Percentiles rank a stretch among this genome's conserved stretches.
Evolutionary conservation across 352 stramenopile genomes (phyloP).

Genomic region (Phytopythium cucurbitacearum): DNA sequence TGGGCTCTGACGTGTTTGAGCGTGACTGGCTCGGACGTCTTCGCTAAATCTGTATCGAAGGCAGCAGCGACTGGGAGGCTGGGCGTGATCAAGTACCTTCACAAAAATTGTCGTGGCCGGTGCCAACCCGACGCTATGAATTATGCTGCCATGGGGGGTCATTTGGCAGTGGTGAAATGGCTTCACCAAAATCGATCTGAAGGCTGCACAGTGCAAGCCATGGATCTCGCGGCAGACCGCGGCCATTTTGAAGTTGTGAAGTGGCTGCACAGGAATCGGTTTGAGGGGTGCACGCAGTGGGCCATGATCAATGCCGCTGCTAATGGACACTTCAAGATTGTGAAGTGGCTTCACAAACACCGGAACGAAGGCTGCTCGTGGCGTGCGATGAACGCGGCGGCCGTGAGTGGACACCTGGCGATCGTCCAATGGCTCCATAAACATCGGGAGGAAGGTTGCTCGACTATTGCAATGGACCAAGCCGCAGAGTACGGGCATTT

Average conservation of each 20-base stretch:
- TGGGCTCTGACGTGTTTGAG: too few species aligned
- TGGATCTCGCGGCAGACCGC: neutral
- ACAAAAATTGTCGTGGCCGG: too few species aligned
- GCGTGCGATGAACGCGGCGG: too few species aligned
- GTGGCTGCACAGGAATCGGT: constrained; percentile 1
- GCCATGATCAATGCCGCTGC: constrained; percentile 5
- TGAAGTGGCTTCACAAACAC: constrained; percentile 1
- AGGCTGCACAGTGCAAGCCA: neutral
- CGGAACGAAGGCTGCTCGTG: too few species aligned
- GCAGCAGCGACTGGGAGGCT: too few species aligned
- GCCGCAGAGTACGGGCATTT: constrained; percentile 1
- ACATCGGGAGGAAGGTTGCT: constrained; percentile 7
- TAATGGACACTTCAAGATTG: constrained; percentile 1
- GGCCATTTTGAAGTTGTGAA: constrained; percentile 2
- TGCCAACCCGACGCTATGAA: too few species aligned
- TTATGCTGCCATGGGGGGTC: too few species aligned
- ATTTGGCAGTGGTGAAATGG: neutral
- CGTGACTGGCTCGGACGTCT: too few species aligned
- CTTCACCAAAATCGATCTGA: constrained; percentile 2
- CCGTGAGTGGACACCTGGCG: too few species aligned
- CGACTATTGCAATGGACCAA: constrained; percentile 6
- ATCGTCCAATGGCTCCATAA: neutral
- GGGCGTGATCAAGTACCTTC: too few species aligned
- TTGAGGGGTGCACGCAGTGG: constrained; percentile 2
- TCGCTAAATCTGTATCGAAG: too few species aligned